These are phyloP conservation scores for Ophiostoma angusticollis DNA, from an alignment of 2,329 filamentous ascomycete genomes.

Conservation along the genomic window DNA sequence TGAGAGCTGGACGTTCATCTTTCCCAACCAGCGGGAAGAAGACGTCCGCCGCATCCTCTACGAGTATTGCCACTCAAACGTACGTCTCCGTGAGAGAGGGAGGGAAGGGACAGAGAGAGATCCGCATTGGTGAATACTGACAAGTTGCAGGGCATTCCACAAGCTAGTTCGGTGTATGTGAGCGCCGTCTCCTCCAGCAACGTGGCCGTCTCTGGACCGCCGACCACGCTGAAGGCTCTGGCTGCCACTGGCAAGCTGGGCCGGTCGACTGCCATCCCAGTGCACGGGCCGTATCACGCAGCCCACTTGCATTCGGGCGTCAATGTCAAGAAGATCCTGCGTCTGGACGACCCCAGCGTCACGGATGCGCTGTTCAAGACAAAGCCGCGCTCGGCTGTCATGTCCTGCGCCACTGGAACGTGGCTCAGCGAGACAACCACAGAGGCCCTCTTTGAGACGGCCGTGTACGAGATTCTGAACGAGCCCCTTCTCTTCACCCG, in stretches of 20 bases:
- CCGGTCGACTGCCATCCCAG: conserved; percentile 35
- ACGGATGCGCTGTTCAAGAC: conserved; percentile 27
- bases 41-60: conserved; percentile 37
- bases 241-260: conserved; percentile 26
- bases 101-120: too few species aligned
- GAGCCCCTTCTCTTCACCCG: conserved; percentile 35
- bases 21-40: conserved; percentile 41
- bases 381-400: conserved; percentile 33
- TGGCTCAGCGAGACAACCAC: conserved; percentile 29
- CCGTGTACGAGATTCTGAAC: conserved; percentile 37
- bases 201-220: conserved; percentile 42
- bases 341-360: conserved; percentile 28
- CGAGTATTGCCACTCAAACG: conserved; percentile 45
- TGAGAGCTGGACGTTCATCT: conserved; percentile 54
- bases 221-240: conserved; percentile 32
- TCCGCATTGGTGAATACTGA: too few species aligned
- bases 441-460: conserved; percentile 27
- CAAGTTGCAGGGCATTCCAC: conserved; percentile 25
- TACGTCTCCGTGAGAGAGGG: too few species aligned
- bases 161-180: conserved; percentile 37
- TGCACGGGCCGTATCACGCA: conserved; percentile 46
- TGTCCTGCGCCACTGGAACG: conserved; percentile 37
- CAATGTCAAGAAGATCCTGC: conserved; percentile 33
- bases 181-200: conserved; percentile 37
- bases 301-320: conserved; percentile 34